phyloP scores from a whole-genome alignment of 768 basidiomycete genomes.

The Lactarius quietus region DNA sequence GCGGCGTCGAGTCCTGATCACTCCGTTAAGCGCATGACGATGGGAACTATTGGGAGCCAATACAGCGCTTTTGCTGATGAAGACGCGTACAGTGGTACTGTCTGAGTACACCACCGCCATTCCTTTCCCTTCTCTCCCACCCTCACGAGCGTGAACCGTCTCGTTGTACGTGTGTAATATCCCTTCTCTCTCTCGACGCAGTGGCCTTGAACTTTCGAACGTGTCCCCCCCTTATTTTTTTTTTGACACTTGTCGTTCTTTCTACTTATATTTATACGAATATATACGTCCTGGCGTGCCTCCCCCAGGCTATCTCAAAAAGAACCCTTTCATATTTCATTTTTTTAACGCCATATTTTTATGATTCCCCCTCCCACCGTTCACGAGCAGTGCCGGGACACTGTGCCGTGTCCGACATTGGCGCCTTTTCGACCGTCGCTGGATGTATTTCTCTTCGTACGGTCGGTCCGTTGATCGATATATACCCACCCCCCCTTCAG shows the following conservation, averaged over 20 bases:
- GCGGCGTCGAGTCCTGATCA: neutral
- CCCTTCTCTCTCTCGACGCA: neutral
- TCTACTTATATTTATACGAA: conserved; percentile 4
- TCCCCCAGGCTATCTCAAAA: neutral
- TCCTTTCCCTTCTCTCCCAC: neutral
- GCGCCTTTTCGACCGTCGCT: neutral
- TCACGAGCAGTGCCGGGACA: conserved; percentile 17
- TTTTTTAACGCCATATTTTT: conserved; percentile 5
- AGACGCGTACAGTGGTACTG: conserved; percentile 32
- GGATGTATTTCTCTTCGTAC: conserved; percentile 4
- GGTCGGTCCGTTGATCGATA: conserved; percentile 7
- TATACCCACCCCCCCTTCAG: conserved; percentile 16
- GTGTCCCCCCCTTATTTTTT: too few relatives aligned
- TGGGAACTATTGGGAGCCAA: conserved; percentile 26
- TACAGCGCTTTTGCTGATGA: conserved; percentile 29
- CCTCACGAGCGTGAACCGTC: neutral
- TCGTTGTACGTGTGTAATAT: conserved; percentile 16
- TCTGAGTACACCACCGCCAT: neutral
- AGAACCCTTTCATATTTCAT: neutral
- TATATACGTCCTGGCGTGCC: neutral
- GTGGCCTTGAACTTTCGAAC: neutral
- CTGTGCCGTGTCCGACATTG: neutral
- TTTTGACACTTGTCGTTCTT: neutral
- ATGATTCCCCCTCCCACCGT: neutral
- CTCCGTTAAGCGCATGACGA: conserved; percentile 29